Base-by-base conservation (phyloP, 2,329 filamentous ascomycete species). In the Myriosclerotinia scirpicola region DNA sequence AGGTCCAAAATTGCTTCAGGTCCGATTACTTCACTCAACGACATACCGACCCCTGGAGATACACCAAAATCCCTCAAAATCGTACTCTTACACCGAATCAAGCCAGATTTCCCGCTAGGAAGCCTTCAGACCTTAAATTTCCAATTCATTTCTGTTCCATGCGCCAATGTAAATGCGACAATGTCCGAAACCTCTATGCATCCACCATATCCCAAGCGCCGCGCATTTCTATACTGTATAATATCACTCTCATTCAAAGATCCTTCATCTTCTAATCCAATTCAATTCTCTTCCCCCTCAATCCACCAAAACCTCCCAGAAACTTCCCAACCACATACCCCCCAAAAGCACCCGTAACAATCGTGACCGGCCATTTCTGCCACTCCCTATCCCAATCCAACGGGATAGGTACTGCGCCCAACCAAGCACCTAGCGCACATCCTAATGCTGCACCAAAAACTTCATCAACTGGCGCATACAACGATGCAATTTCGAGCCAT, bases 371-470 rank as follows among this genome's bases (percentile, higher is more conserved):
- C 91, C 94, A 99, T 78, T 90, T 91, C 85, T 99, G 95, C 95
- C 95, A 99, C 73, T 96, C 93, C n/a, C 95, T 88, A 77, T 99
- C 95, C 94, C 94, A 98, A 77, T 99, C 95, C 71, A 99, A 81
- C 2, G 95, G 95, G 73, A 99, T 98, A 0, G 96, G 95, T 64
- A 98, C 87, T 9, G 95, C 95, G 4, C 95, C 95, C 53, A 97
- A 80, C 95, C 95, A 98, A 52, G 92, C 92, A 7, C 95, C 95
- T 1, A 94, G 74, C 36, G 90, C 81, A 0, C 87, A 88, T 6
- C 95, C 95, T n/a, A 93, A 78, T 12, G 92, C 83, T 1, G 87
- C 92, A 3, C 93, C 94, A 79, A 92, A 95, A 0, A 91, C 87
- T 76, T 93, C 90, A 78, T 98, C 95, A 30, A 95, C 80, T 0